These are phyloP conservation scores for Aspergillus homomorphus DNA, from an alignment of 495 filamentous ascomycete species.

Conservation along the genomic window DNA sequence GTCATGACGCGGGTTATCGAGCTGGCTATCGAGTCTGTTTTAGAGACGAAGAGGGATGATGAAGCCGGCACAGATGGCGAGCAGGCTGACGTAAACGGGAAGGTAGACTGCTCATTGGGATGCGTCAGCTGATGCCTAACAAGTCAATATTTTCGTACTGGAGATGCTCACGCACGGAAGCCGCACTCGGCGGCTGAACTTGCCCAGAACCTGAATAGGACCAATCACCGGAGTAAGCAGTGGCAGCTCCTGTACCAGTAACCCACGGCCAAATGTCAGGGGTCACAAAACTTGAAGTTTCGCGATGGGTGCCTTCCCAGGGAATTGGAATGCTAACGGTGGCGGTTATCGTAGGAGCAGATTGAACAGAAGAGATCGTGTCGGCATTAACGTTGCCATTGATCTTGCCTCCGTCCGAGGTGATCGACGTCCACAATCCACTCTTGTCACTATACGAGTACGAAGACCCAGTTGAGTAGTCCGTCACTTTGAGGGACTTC, in stretches of 20 bases:
- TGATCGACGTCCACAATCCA: conserved; percentile 78
- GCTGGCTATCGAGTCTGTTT: conserved; percentile 10
- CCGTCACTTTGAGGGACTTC: conserved; percentile 69
- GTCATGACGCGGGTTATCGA: neutral
- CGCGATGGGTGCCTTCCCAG: conserved; percentile 62
- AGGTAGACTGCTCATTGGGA: conserved; percentile 42
- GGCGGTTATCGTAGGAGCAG: conserved; percentile 53
- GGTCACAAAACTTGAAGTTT: conserved; percentile 45
- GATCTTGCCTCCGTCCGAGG: conserved; percentile 67
- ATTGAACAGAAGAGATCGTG: conserved; percentile 32
- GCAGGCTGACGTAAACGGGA: conserved; percentile 47
- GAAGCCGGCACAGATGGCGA: conserved; percentile 45
- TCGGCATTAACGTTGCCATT: conserved; percentile 47
- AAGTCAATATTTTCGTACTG: conserved; percentile 18
- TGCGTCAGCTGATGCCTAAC: conserved; percentile 29
- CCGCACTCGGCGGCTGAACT: conserved; percentile 42
- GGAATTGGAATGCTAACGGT: conserved; percentile 56
- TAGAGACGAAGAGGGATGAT: conserved; percentile 46
- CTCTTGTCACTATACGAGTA: conserved; percentile 76
- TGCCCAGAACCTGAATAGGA: conserved; percentile 68
- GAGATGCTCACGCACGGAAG: conserved; percentile 49
- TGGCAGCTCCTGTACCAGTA: conserved; percentile 32
- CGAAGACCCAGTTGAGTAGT: conserved; percentile 84
- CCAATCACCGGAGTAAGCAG: conserved; percentile 67
- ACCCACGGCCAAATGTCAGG: conserved; percentile 64